phyloP scores from a whole-genome alignment of 176 grass and related monocot genomes.

The Cenchrus americanus region DNA sequence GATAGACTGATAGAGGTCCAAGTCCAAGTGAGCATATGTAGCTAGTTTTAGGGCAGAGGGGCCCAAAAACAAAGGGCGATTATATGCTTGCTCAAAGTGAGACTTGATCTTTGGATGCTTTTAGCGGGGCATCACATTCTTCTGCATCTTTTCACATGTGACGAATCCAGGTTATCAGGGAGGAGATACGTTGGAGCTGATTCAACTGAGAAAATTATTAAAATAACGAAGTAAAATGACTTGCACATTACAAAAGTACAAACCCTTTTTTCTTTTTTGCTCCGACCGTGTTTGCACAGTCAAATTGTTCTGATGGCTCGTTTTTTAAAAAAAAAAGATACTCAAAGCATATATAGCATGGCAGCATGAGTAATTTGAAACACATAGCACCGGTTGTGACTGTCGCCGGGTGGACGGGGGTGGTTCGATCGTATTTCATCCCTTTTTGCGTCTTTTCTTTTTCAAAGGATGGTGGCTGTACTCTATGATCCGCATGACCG shows the following conservation, averaged over 20 bases:
- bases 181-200: background rate
- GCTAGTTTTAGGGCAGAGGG: background rate
- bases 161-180: background rate
- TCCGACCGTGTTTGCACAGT: no score
- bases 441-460: background rate
- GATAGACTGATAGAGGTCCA: background rate
- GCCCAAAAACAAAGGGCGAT: background rate
- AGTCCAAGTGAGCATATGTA: constrained; percentile 18
- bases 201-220: background rate
- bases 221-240: background rate
- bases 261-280: background rate
- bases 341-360: no score
- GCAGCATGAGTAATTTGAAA: no score
- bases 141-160: background rate
- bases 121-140: background rate
- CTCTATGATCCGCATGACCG: background rate
- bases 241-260: background rate
- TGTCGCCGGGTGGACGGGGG: background rate
- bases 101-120: constrained; percentile 27
- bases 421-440: background rate
- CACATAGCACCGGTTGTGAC: no score
- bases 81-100: constrained; percentile 4
- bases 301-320: no score
- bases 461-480: background rate
- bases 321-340: no score